A percentile compares a stretch with the other conserved stretches of the same genome.
Conservation (phyloP, 164 flowering plant genomes). For the Buxus sempervirens region DNA sequence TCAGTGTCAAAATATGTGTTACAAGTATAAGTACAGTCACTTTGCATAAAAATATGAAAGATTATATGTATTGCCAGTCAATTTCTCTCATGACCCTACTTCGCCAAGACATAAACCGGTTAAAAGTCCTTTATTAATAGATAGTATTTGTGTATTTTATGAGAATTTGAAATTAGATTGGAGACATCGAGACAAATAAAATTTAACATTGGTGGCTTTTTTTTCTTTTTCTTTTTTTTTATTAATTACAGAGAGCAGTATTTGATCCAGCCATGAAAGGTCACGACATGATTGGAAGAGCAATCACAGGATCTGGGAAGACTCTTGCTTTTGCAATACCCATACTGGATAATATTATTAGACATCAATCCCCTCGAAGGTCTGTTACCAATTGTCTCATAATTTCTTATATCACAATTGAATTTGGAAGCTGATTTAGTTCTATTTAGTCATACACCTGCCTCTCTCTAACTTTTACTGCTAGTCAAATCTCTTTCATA, state of each 20-base stretch:
- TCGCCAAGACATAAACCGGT: too few species aligned
- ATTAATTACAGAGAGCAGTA: constrained; percentile 86
- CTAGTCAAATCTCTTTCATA: background rate
- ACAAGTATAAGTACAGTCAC: too few species aligned
- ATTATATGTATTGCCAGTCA: too few species aligned
- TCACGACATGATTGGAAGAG: constrained; percentile 87
- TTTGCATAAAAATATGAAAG: too few species aligned
- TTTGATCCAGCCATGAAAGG: constrained; percentile 95
- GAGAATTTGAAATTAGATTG: background rate
- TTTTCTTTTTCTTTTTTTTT: too few species aligned
- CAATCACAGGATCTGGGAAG: constrained; percentile 89
- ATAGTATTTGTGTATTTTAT: background rate
- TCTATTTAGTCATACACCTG: background rate
- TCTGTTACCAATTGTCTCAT: too few species aligned
- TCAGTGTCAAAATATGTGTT: too few species aligned
- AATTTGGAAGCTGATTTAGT: background rate
- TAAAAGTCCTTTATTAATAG: too few species aligned
- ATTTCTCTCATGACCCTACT: too few species aligned
- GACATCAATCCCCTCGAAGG: constrained; percentile 19
- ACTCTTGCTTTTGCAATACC: constrained; percentile 78
- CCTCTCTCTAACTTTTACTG: background rate
- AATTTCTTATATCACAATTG: too few species aligned
- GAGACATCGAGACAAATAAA: background rate
- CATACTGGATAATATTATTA: constrained; percentile 32
- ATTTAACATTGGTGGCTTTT: background rate